Conservation (phyloP, 306 rosid genomes). For the Trifolium pratense region DNA sequence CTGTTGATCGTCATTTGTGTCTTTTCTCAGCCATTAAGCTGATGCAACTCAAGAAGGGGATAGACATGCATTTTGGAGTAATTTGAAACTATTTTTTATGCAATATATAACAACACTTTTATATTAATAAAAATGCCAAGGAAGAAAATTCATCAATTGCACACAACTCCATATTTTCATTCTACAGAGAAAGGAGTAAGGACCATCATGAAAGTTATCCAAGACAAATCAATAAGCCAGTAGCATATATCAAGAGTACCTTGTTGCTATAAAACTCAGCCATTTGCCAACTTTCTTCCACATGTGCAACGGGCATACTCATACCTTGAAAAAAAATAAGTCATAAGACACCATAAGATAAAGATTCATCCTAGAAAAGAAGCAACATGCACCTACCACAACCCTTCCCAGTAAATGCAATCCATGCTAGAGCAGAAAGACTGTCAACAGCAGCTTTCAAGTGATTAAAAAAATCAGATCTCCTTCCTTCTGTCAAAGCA, state of each 20-base stretch:
- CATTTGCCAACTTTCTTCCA: constrained; percentile 99
- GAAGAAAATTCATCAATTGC: constrained; percentile 23
- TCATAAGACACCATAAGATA: constrained; percentile 37
- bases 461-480: constrained; percentile 87
- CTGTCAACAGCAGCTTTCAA: constrained; percentile 89
- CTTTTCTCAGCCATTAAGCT: constrained; percentile 28
- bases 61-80: constrained; percentile 6
- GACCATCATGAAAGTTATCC: constrained; percentile 29
- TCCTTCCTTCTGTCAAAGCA: constrained; percentile 78
- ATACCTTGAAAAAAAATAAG: constrained; percentile 71
- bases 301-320: constrained; percentile 98
- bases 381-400: constrained; percentile 66
- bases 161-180: constrained; percentile 24
- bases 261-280: constrained; percentile 98
- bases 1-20: constrained; percentile 29
- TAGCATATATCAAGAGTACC: constrained; percentile 68
- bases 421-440: constrained; percentile 96
- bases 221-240: constrained; percentile 30
- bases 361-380: constrained; percentile 30
- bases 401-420: constrained; percentile 85
- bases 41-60: constrained; percentile 20
- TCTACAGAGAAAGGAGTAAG: neutral
- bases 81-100: constrained; percentile 1
- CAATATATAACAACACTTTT: too few species aligned
- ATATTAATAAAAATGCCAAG: constrained; percentile 15